Base-by-base conservation (phyloP, 176 grass and related monocot species). In the Zoysia pacifica region DNA sequence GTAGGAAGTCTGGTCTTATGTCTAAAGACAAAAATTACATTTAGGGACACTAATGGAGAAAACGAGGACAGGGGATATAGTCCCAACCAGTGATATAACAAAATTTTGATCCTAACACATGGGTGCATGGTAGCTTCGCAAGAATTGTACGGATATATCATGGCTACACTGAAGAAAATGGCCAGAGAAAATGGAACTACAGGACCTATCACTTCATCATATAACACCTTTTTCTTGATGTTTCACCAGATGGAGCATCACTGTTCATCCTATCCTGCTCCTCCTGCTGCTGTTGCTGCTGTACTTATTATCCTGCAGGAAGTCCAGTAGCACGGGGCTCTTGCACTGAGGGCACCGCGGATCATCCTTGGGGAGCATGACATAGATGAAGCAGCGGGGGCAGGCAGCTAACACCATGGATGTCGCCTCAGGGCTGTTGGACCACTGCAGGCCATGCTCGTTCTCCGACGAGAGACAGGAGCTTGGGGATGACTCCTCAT, bases 351-450 rank as follows among this genome's bases (percentile, higher is more conserved):
- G 94, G 74, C 94, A 97, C 75, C 77, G 81, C 14, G 91, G 91
- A 42, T 97, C 94, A 2, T 90, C 94, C 84, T 91, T 86, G 2
- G 89, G 87, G 79, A 97, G 94, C 94, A 97, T 97, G 81, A 97
- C 94, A 5, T 97, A 97, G 88, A 97, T 97, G 89, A 97, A 86
- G 86, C 93, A 97, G 8, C 87, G 82, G 0, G 93, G 86, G 60
- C 93, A 97, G 46, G 85, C 93, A 2, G 93, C 88, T 7, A 97
- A 88, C 71, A 97, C 93, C 93, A 97, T 97, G 49, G 93, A 93
- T 2, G 83, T 87, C 4, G 93, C 90, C 83, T 97, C 93, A 0
- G 93, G 90, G 86, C 88, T 97, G 78, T 91, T 91, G 37, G 89
- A 88, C 81, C 86, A 86, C 85, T 84, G 71, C 76, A 90, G 55